Evolutionary conservation across 2,329 filamentous ascomycete genomes (phyloP).

Genomic region (Penicillium sp.): DNA sequence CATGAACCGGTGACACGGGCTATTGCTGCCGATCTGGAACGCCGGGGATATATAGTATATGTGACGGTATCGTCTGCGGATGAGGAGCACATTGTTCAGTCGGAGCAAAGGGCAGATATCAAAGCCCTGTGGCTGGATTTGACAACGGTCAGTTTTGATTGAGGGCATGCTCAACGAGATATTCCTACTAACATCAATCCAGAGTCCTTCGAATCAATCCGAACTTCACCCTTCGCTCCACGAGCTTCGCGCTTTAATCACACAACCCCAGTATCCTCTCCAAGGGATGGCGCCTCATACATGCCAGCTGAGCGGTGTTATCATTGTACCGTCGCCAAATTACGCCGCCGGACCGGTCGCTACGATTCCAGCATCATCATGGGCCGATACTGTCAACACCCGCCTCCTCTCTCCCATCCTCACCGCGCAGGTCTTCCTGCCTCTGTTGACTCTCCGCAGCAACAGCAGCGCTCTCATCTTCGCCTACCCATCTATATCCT

Average conservation of each 20-base stretch:
- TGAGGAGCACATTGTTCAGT: conserved; percentile 77
- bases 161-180: background rate
- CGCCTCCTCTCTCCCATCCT: conserved; percentile 88
- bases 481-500: conserved; percentile 49
- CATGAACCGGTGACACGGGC: conserved; percentile 81
- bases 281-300: conserved; percentile 74
- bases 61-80: conserved; percentile 82
- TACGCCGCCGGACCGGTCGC: conserved; percentile 84
- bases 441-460: conserved; percentile 66
- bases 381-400: conserved; percentile 89
- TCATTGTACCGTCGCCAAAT: conserved; percentile 76
- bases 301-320: conserved; percentile 74
- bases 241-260: conserved; percentile 72
- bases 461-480: conserved; percentile 51
- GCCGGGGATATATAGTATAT: conserved; percentile 90
- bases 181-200: conserved; percentile 9
- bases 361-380: conserved; percentile 78
- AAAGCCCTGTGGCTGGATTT: conserved; percentile 80
- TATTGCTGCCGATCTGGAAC: conserved; percentile 81
- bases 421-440: conserved; percentile 86
- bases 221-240: conserved; percentile 65
- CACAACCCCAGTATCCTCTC: conserved; percentile 73
- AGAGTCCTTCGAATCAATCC: conserved; percentile 63
- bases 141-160: conserved; percentile 46
- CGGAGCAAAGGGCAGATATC: conserved; percentile 78